These are phyloP conservation scores for Candida palmyrensis DNA, from an alignment of 805 yeast species.

Conservation along the genomic window DNA sequence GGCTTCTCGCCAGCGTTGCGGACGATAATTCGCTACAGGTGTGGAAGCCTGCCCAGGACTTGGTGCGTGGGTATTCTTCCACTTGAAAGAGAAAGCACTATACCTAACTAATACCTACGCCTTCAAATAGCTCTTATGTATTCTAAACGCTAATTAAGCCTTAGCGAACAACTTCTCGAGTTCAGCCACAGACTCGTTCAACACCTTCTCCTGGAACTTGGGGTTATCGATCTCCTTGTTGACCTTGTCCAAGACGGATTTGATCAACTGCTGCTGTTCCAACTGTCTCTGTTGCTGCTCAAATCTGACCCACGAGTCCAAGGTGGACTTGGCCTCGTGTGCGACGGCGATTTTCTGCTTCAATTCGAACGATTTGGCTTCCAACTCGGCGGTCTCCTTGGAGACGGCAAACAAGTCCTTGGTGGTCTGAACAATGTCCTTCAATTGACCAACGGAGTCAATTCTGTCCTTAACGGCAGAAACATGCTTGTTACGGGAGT, in stretches of 20 bases:
- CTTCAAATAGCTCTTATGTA: too few species aligned
- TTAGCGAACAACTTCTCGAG: conserved; percentile 77
- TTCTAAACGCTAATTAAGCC: too few species aligned
- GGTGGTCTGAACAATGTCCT: conserved; percentile 89
- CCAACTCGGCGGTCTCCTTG: conserved; percentile 93
- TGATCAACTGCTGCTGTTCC: conserved; percentile 89
- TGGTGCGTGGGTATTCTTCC: conserved; percentile 8
- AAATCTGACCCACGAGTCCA: conserved; percentile 98
- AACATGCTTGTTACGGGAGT: conserved; percentile 86
- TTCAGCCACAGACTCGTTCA: conserved; percentile 88
- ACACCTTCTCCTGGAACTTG: conserved; percentile 88
- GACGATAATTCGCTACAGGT: conserved; percentile 85
- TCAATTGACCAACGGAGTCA: conserved; percentile 77
- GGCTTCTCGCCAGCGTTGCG: conserved; percentile 71
- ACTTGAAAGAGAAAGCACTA: neutral
- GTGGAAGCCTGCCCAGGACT: conserved; percentile 59
- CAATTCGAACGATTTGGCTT: conserved; percentile 89
- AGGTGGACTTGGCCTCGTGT: conserved; percentile 85
- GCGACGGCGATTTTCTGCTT: conserved; percentile 88
- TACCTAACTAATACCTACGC: too few species aligned
- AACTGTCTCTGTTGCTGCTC: conserved; percentile 94
- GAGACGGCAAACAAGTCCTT: conserved; percentile 89
- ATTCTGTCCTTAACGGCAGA: conserved; percentile 92
- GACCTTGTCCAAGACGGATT: conserved; percentile 83
- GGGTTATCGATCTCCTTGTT: conserved; percentile 78